Evolutionary conservation across 345 rosid genomes (phyloP).

Genomic region (Conringia planisiliqua): DNA sequence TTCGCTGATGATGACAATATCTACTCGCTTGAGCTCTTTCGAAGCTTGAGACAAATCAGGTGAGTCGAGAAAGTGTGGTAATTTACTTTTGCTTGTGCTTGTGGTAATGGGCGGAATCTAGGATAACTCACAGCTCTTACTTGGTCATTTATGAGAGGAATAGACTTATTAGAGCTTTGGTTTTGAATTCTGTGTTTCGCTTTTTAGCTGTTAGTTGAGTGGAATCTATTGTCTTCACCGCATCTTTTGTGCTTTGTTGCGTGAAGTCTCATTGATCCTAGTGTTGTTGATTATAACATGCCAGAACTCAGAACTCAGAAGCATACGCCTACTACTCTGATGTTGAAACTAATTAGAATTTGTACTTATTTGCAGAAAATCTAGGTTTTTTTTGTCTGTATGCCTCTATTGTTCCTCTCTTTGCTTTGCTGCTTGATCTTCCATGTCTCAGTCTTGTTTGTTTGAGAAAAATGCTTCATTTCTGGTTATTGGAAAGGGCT

Average conservation of each 20-base stretch:
- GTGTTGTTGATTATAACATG: neutral
- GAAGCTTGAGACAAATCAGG: slow-evolving; percentile 66
- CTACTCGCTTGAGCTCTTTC: slow-evolving; percentile 69
- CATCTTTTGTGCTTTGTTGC: neutral
- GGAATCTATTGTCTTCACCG: neutral
- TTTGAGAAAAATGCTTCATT: neutral
- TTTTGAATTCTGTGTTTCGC: neutral
- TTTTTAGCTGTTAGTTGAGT: slow-evolving; percentile 1
- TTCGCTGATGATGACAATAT: slow-evolving; percentile 83
- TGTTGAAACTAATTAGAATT: neutral
- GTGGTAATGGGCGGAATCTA: neutral
- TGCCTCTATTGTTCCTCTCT: neutral
- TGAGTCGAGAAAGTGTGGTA: slow-evolving; percentile 13
- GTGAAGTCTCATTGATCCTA: neutral
- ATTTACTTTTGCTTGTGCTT: neutral
- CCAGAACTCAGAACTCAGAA: neutral
- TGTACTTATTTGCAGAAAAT: neutral
- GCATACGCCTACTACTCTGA: neutral
- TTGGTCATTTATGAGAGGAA: slow-evolving; percentile 7
- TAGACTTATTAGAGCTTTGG: neutral
- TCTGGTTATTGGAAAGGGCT: neutral
- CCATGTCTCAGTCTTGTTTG: neutral
- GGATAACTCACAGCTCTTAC: neutral
- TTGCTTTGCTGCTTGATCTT: slow-evolving; percentile 2
- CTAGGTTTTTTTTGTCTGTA: neutral